A percentile compares a stretch with the other conserved stretches of the same genome.
Conservation (phyloP, 176 grass and related monocot genomes). For the sorghum (Sorghum bicolor) region DNA sequence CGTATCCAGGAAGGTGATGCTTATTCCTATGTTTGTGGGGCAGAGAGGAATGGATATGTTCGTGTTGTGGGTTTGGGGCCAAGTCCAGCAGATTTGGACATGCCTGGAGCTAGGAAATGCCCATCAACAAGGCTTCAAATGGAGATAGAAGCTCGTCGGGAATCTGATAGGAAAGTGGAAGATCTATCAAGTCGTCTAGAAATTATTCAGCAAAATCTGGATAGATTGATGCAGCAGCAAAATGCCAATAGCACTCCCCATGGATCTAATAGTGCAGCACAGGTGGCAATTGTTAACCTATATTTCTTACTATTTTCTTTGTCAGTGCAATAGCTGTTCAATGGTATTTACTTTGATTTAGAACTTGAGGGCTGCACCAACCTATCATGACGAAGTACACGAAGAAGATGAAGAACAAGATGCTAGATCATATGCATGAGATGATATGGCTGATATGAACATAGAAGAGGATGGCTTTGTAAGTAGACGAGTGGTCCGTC, state of each 20-base stretch:
- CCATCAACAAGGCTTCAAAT: no score
- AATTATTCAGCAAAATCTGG: not conserved
- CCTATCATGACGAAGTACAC: not conserved
- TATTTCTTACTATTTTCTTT: not conserved
- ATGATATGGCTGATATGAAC: no score
- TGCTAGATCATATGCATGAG: no score
- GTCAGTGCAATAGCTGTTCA: not conserved
- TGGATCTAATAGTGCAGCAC: not conserved
- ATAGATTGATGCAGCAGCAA: not conserved
- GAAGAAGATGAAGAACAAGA: no score
- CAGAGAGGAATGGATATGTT: not conserved
- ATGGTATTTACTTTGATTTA: not conserved
- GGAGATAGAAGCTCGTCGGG: no score
- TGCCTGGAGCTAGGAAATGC: no score
- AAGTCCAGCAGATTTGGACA: no score
- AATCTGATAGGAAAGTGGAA: no score
- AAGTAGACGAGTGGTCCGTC: no score
- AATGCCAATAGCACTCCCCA: not conserved
- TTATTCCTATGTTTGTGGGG: not conserved
- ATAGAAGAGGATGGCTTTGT: no score
- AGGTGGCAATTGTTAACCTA: not conserved
- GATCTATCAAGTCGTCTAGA: no score
- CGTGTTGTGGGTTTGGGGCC: no score
- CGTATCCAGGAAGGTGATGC: not conserved
- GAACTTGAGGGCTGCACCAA: not conserved